Conservation (phyloP, 129 eudicot species). For the Kitagawia praeruptora region DNA sequence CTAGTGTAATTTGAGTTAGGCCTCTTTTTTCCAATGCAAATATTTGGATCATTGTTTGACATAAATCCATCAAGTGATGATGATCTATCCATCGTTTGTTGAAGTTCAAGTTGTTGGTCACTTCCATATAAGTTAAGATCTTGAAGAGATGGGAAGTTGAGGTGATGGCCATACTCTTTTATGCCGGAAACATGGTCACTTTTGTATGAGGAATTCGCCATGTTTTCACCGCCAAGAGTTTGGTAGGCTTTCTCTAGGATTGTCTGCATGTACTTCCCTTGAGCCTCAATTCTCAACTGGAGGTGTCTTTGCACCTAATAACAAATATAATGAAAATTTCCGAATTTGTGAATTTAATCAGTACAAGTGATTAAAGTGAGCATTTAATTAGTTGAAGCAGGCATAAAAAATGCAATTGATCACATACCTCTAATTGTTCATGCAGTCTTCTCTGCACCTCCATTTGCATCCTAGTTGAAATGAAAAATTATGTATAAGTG, state of each 20-base stretch:
- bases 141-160: slow-evolving; percentile 83
- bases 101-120: slow-evolving; percentile 17
- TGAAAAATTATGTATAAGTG: slow-evolving; percentile 25
- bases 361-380: neutral
- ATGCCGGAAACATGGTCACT: slow-evolving; percentile 16
- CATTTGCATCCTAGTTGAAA: slow-evolving; percentile 80
- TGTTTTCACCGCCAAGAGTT: slow-evolving; percentile 81
- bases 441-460: slow-evolving; percentile 96
- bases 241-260: slow-evolving; percentile 95
- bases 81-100: slow-evolving; percentile 22
- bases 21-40: slow-evolving; percentile 29
- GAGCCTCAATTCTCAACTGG: slow-evolving; percentile 89
- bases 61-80: slow-evolving; percentile 23
- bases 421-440: slow-evolving; percentile 84
- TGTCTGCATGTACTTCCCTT: slow-evolving; percentile 97
- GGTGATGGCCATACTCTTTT: slow-evolving; percentile 54
- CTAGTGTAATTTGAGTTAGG: slow-evolving; percentile 19
- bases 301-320: slow-evolving; percentile 84
- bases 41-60: slow-evolving; percentile 12
- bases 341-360: neutral
- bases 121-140: slow-evolving; percentile 80
- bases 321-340: neutral
- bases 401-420: neutral
- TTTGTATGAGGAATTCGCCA: slow-evolving; percentile 30
- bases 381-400: neutral